Evolutionary conservation across 2,329 filamentous ascomycete genomes (phyloP).

Genomic region (Aspergillus texensis): DNA sequence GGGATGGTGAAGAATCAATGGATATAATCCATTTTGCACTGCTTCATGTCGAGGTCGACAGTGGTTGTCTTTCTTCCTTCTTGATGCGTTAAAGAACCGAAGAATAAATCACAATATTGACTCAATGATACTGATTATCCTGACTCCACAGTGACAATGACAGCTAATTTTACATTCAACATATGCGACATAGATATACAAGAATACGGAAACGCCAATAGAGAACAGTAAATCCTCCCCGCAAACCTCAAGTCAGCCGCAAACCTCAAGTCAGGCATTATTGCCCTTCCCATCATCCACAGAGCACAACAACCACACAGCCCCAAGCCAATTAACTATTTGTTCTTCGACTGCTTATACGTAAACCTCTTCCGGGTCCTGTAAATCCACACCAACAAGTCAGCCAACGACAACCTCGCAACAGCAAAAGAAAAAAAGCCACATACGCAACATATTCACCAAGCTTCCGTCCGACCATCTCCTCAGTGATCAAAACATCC

Average conservation of each 20-base stretch:
- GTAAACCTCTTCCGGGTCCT: constrained; percentile 70
- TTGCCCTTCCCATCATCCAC: background rate
- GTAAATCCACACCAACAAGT: background rate
- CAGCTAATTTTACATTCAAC: constrained; percentile 14
- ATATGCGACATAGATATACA: constrained; percentile 16
- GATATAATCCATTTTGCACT: background rate
- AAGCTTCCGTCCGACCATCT: constrained; percentile 95
- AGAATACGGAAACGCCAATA: constrained; percentile 10
- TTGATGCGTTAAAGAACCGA: background rate
- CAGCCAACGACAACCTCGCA: background rate
- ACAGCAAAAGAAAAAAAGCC: background rate
- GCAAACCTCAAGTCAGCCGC: background rate
- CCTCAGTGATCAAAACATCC: constrained; percentile 82
- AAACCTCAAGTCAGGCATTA: background rate
- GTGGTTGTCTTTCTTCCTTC: background rate
- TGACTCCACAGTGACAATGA: constrained; percentile 3
- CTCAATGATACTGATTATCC: constrained; percentile 9
- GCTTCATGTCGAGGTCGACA: background rate
- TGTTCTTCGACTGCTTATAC: constrained; percentile 74
- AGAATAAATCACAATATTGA: constrained; percentile 5
- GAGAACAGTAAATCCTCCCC: background rate
- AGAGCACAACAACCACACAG: background rate
- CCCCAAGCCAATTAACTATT: constrained; percentile 42
- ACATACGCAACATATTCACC: constrained; percentile 89
- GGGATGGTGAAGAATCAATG: constrained; percentile 4